These are phyloP conservation scores for Camelina neglecta DNA, from an alignment of 345 rosid species.

Conservation along the genomic window DNA sequence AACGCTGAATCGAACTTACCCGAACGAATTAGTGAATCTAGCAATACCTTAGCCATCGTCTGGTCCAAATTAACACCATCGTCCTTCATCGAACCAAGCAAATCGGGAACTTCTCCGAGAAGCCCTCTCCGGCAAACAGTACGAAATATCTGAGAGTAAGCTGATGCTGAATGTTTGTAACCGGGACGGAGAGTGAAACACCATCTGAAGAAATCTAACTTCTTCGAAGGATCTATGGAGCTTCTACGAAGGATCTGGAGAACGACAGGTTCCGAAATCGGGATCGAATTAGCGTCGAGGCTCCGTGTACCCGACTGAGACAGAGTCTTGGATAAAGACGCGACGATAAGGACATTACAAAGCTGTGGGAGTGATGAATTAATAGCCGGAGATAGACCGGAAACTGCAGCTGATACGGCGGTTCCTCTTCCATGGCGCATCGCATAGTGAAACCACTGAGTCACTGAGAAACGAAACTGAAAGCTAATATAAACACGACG, in stretches of 20 bases:
- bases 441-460: conserved; percentile 19
- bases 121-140: conserved; percentile 61
- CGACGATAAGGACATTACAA: conserved; percentile 58
- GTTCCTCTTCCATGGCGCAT: conserved; percentile 43
- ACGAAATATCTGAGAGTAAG: conserved; percentile 70
- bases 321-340: conserved; percentile 67
- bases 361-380: conserved; percentile 45
- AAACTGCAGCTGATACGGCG: conserved; percentile 33
- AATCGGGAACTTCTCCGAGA: conserved; percentile 63
- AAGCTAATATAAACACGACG: not conserved
- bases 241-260: conserved; percentile 64
- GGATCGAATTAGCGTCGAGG: conserved; percentile 62
- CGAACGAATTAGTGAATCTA: conserved; percentile 57
- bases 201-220: conserved; percentile 65
- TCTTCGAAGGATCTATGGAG: conserved; percentile 62
- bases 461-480: not conserved
- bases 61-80: conserved; percentile 62
- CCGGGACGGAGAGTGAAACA: conserved; percentile 53
- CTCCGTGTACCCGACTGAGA: conserved; percentile 62
- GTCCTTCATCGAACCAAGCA: conserved; percentile 68
- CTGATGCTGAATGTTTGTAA: conserved; percentile 63
- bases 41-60: conserved; percentile 60
- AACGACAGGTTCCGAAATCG: conserved; percentile 67
- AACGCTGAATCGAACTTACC: conserved; percentile 73
- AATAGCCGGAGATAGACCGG: conserved; percentile 34